A percentile compares a stretch with the other conserved stretches of the same genome.
Conservation (phyloP, 192 early-diverging fungal genomes). For the Podila horticola region DNA sequence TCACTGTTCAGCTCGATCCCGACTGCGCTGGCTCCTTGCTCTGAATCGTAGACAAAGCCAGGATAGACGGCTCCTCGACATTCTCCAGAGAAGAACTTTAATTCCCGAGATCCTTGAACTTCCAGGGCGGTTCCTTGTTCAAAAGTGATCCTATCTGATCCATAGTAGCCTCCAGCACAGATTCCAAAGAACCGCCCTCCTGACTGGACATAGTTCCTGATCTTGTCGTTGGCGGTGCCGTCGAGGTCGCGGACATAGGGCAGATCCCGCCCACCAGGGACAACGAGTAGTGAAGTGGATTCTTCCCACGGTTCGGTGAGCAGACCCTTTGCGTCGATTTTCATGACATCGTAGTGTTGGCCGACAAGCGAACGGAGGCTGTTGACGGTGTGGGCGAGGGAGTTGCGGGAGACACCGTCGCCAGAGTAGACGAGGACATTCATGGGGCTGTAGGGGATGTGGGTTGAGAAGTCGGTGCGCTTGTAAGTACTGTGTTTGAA, state of each 20-base stretch:
- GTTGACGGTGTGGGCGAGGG: slow-evolving; percentile 70
- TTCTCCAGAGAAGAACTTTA: slow-evolving; percentile 76
- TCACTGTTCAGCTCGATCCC: slow-evolving; percentile 19
- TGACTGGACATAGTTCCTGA: slow-evolving; percentile 70
- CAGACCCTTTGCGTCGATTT: slow-evolving; percentile 81
- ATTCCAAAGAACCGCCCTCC: slow-evolving; percentile 94
- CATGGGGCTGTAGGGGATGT: slow-evolving; percentile 59
- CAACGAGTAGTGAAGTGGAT: slow-evolving; percentile 85
- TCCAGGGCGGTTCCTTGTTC: slow-evolving; percentile 71
- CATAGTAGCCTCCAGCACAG: slow-evolving; percentile 83
- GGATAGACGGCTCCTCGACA: slow-evolving; percentile 80
- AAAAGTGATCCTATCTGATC: slow-evolving; percentile 77
- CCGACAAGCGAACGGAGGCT: slow-evolving; percentile 77
- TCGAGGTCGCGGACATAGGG: slow-evolving; percentile 83
- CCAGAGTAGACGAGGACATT: slow-evolving; percentile 89
- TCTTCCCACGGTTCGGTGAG: slow-evolving; percentile 87
- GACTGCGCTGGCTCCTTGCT: slow-evolving; percentile 33
- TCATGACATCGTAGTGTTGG: slow-evolving; percentile 86
- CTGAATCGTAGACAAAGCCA: slow-evolving; percentile 82
- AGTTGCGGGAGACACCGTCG: slow-evolving; percentile 73
- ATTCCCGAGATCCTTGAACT: slow-evolving; percentile 78
- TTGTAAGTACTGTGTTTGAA: neutral
- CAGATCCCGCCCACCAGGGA: slow-evolving; percentile 91
- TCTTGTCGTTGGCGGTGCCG: slow-evolving; percentile 67
- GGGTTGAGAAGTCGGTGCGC: slow-evolving; percentile 35